Base-by-base conservation (phyloP, 768 basidiomycete genomes). In the Neoboletus brunneissimus region DNA sequence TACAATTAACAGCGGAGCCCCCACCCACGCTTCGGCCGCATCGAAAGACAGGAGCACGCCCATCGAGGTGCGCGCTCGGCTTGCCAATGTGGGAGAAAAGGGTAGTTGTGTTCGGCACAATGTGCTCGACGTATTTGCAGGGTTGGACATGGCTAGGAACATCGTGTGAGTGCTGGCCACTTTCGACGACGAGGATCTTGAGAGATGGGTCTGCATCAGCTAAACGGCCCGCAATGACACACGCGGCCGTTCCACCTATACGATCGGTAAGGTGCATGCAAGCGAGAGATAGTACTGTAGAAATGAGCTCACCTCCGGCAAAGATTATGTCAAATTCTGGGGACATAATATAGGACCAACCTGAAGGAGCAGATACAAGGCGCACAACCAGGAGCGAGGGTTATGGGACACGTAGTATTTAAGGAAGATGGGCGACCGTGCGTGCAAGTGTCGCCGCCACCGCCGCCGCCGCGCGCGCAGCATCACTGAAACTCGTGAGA, bases 1-100 rank as follows among this genome's bases (percentile, higher is more conserved):
- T 46, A 84, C 85, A 83, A 59, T 87, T 88, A 18, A 87, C 77
- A 51, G 74, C 72, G 0, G 84, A 85, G 0, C 85, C 86, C 6
- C 86, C 87, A 4, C 87, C 86, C 6, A 89, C 62, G 41, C 77
- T 79, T 51, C 79, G 75, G 0, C 81, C 85, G 27, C 72, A 64
- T 0, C 76, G 74, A 5, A 84, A 74, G 37, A 81, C 46, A 5
- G 72, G 62, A 5, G 71, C 61, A 4, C 86, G 83, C 5, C 78
- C 80, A 7, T 73, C 68, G 37, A 78, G 68, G 53, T 76, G 79
- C 0, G 73, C 70, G 59, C 78, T 79, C 6, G 77, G 74, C 23
- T 70, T 70, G 9, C 60, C 64, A 5, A 50, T 47, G 55, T 85
- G 74, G 55, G 75, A 72, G 3, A 76, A 77, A 53, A 86, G 71